phyloP scores from a whole-genome alignment of 441 rosid genomes.

The Croton laevigatus region DNA sequence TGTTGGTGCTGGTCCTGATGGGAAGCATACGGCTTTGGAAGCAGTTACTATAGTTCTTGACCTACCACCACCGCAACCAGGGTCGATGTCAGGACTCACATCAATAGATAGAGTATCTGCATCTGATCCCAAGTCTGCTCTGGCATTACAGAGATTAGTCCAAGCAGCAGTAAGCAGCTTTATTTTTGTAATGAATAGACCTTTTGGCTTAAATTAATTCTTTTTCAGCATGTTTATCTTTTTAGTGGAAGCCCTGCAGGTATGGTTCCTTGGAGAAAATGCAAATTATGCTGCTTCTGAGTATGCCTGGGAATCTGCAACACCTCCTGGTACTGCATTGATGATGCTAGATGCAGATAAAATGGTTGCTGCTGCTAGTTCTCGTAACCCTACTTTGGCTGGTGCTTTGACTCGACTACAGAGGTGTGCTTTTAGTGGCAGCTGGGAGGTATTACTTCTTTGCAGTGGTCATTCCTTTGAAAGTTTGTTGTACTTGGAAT shows the following conservation, averaged over 20 bases:
- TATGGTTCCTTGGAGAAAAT: conserved; percentile 99
- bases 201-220: background rate
- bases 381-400: conserved; percentile 98
- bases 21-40: conserved; percentile 99
- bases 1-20: conserved; percentile 99
- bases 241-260: conserved; percentile 46
- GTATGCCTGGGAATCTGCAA: conserved; percentile 99
- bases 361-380: conserved; percentile 99
- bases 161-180: conserved; percentile 95
- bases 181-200: background rate
- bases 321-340: conserved; percentile 99
- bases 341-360: conserved; percentile 99
- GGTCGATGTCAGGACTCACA: conserved; percentile 87
- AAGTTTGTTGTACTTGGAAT: conserved; percentile 13
- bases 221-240: background rate
- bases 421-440: conserved; percentile 99
- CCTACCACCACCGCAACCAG: conserved; percentile 99
- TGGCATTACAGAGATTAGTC: conserved; percentile 94
- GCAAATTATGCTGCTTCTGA: conserved; percentile 99
- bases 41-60: conserved; percentile 99
- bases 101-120: conserved; percentile 93
- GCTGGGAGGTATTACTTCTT: conserved; percentile 90
- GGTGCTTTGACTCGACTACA: conserved; percentile 99
- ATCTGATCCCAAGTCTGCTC: conserved; percentile 98
- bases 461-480: conserved; percentile 17